Conservation (phyloP, 306 rosid species). For the Castanea mollissima region DNA sequence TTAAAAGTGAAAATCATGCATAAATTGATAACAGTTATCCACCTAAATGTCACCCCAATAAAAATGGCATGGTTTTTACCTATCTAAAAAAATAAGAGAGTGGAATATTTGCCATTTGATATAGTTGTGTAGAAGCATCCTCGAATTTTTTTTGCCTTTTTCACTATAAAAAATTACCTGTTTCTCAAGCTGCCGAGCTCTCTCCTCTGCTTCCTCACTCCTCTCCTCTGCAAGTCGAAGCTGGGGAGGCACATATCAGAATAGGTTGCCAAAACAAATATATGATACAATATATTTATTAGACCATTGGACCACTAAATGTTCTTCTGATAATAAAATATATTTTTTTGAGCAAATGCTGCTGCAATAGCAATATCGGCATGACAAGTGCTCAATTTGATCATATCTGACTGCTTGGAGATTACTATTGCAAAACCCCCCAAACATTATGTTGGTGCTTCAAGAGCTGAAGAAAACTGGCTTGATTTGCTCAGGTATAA, state of each 20-base stretch:
- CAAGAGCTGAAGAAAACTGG: slow-evolving; percentile 11
- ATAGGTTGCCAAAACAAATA: slow-evolving; percentile 25
- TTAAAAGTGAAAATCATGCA: background rate
- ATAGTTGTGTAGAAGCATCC: background rate
- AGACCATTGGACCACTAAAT: slow-evolving; percentile 9
- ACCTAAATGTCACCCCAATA: background rate
- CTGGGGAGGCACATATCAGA: slow-evolving; percentile 67
- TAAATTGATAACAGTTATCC: background rate
- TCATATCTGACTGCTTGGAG: slow-evolving; percentile 4
- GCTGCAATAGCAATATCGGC: background rate
- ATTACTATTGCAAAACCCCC: slow-evolving; percentile 3
- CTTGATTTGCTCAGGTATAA: background rate
- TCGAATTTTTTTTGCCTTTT: background rate
- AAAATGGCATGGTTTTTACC: background rate
- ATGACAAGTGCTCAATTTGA: slow-evolving; percentile 1
- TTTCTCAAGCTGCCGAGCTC: slow-evolving; percentile 85
- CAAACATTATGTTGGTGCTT: slow-evolving; percentile 4
- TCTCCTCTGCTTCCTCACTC: slow-evolving; percentile 84
- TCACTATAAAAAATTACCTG: slow-evolving; percentile 54
- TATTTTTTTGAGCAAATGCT: background rate
- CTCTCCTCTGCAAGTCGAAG: slow-evolving; percentile 93
- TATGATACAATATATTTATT: background rate
- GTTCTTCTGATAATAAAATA: background rate
- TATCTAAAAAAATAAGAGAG: background rate
- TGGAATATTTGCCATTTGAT: background rate